Evolutionary conservation across 106 monocot genomes (phyloP), one percentile per base, ranked within the genome.

Genomic region (Allium sativum): DNA sequence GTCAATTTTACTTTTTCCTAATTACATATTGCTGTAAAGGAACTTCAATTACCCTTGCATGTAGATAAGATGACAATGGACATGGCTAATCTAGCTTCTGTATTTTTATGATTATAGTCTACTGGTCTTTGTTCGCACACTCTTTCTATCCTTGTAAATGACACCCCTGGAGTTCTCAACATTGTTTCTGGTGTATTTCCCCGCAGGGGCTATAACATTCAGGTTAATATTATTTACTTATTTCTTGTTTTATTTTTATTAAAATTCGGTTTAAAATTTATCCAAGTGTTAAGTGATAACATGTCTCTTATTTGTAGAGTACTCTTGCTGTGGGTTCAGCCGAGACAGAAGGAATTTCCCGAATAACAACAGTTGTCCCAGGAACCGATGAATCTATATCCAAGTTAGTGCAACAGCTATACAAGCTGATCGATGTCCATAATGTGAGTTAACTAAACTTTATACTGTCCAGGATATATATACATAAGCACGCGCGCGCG

Each of bases 331-430:
- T 98, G 61, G 96, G 96, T 55, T 70, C 76, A 51, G 91, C 87
- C 52, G 91, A 92, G 61, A 79, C 76, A 44, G 75, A 85, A 60
- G 87, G 87, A 7, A 78, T 84, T 55, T 98, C 91, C 55, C 84
- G 96, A 20, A 98, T 98, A 57, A 92, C 88, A 0, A 98, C 96
- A 69, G 91, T 98, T 59, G 96, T 91, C 64, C 91, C 91, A 74
- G 96, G 96, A 58, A 91, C 87, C 42, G 80, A 82, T 78, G 91
- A 88, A 58, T 91, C 96, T 9, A 82, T 91, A 51, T 47, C 68
- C 67, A 91, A 98, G 72, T 71, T 98, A 58, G 76, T 88, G 12
- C 84, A 85, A 54, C 96, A 98, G 63, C 79, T 98, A 1, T 77
- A 88, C 76, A 98, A 98, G 72, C 84, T 96, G 59, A 75, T 92